These are phyloP conservation scores for Ensete ventricosum DNA, from an alignment of 176 grass and related monocot species.

Conservation along the genomic window DNA sequence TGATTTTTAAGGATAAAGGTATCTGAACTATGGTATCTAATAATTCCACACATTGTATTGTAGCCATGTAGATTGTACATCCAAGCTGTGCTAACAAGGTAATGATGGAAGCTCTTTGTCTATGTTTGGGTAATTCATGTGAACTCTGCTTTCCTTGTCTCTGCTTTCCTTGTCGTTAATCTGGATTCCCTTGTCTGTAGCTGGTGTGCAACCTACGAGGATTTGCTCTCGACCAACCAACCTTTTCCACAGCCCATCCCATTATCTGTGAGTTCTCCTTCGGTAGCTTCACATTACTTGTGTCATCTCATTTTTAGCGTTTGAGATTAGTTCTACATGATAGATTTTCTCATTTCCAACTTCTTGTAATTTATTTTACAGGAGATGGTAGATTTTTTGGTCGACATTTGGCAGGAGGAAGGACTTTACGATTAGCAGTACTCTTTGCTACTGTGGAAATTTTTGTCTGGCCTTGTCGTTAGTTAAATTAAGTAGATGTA, in stretches of 20 bases:
- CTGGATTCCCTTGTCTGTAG: constrained; percentile 11
- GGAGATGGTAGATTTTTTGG: constrained; percentile 95
- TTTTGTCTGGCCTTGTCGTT: background rate
- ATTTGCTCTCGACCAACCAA: constrained; percentile 55
- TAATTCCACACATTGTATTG: no score
- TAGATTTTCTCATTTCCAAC: background rate
- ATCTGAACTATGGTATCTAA: no score
- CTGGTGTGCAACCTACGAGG: constrained; percentile 78
- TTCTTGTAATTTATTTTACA: constrained; percentile 15
- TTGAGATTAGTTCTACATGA: background rate
- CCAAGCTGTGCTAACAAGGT: no score
- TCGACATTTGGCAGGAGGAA: constrained; percentile 79
- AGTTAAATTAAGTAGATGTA: background rate
- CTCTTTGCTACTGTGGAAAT: background rate
- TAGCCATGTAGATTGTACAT: no score
- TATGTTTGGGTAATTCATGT: background rate
- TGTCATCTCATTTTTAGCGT: background rate
- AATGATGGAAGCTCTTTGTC: no score
- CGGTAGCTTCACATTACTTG: background rate
- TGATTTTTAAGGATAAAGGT: no score
- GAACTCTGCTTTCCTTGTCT: constrained; percentile 4
- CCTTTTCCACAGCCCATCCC: constrained; percentile 57
- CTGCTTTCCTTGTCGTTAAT: background rate
- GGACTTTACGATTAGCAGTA: constrained; percentile 55
- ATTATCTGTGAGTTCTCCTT: constrained; percentile 48